Evolutionary conservation across 345 rosid species (phyloP).

Genomic region (Litchi chinensis): DNA sequence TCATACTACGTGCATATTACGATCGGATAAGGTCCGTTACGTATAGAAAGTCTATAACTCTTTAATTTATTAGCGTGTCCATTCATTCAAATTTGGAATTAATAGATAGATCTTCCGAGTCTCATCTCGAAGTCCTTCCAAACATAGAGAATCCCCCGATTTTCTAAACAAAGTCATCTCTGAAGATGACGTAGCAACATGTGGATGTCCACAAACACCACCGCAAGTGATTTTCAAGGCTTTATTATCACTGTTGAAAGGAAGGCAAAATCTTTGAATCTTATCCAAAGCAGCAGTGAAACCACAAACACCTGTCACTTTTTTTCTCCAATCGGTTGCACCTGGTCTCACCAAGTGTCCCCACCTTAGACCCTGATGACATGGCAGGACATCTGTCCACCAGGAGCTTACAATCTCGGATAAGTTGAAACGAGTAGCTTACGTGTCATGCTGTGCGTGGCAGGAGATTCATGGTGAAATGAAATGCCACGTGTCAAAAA

Average conservation of each 20-base stretch:
- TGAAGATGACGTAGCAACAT: background rate
- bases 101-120: background rate
- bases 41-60: background rate
- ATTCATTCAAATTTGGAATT: background rate
- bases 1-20: too few relatives aligned
- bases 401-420: constrained; percentile 33
- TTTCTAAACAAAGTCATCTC: background rate
- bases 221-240: background rate
- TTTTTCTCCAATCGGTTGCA: background rate
- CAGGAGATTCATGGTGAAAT: constrained; percentile 16
- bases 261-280: constrained; percentile 4
- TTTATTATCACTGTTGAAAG: background rate
- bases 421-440: constrained; percentile 39
- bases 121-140: background rate
- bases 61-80: background rate
- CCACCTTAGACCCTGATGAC: constrained; percentile 22
- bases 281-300: constrained; percentile 17
- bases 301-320: background rate
- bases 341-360: constrained; percentile 14
- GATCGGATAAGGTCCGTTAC: too few relatives aligned
- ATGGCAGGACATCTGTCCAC: constrained; percentile 28
- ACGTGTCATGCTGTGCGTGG: constrained; percentile 41
- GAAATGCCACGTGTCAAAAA: constrained; percentile 32
- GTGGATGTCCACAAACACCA: background rate
- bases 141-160: constrained; percentile 3